Evolutionary conservation across 2,329 filamentous ascomycete species (phyloP).

Genomic region (Neofusicoccum umdonicola): DNA sequence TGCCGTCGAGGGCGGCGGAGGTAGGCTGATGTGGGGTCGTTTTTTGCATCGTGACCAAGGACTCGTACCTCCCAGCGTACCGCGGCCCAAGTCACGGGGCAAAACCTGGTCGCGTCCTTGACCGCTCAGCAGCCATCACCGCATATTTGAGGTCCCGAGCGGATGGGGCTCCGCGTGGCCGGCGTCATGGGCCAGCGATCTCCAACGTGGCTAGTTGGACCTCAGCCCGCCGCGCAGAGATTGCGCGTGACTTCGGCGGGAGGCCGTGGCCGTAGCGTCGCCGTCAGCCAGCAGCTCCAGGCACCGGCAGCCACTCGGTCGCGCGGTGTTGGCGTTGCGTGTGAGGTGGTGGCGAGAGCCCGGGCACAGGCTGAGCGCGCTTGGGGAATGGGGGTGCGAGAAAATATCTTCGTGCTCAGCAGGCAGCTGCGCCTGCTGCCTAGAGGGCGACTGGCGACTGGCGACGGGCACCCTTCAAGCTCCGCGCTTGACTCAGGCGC

Average conservation of each 20-base stretch:
- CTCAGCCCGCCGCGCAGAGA: neutral
- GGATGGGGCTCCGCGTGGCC: constrained; percentile 13
- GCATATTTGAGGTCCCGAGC: constrained; percentile 1
- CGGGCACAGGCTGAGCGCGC: neutral
- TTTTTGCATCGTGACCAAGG: constrained; percentile 3
- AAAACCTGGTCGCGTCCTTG: neutral
- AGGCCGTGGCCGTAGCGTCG: constrained; percentile 5
- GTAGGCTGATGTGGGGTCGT: constrained; percentile 8
- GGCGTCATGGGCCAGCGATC: neutral
- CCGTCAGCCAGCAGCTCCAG: constrained; percentile 12
- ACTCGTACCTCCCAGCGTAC: constrained; percentile 12
- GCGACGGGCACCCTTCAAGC: no score
- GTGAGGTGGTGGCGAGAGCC: neutral
- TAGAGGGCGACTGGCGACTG: neutral
- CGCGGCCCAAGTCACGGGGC: constrained; percentile 11
- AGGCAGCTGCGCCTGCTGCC: constrained; percentile 4
- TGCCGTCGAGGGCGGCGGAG: neutral
- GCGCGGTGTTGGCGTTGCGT: neutral
- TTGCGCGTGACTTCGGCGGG: neutral
- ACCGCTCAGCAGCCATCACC: constrained; percentile 4
- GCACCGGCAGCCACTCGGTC: constrained; percentile 5
- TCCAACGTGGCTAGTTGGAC: constrained; percentile 14
- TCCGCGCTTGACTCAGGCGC: neutral
- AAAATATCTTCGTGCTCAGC: neutral
- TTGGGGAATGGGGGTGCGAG: neutral